Base-by-base conservation (phyloP, 441 rosid genomes). In the Geranium incanum region DNA sequence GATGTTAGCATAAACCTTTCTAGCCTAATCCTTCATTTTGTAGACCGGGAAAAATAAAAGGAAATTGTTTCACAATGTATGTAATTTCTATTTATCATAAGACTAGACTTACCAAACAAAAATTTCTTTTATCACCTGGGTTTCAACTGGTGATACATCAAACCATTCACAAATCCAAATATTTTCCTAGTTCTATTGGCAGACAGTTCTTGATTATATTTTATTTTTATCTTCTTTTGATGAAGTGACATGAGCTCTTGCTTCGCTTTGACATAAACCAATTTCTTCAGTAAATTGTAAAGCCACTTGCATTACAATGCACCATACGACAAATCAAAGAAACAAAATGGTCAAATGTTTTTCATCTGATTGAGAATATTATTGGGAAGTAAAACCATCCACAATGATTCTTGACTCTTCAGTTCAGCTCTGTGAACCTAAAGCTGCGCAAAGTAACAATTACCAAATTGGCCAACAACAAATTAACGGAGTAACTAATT, bases 111-210 rank as follows among this genome's bases (percentile, higher is more conserved):
- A 65, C 41, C 68, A 3, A 1, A 33, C 12, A 36, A 21, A 64
- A 28, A 4, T 36, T 5, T 63, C 63, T 19, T 13, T 52, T 6
- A 16, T 19, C 21, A 16, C 23, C 23, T 15, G 36, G 65, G 65
- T 60, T 60, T 60, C 64, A 59, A 16, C 23, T 59, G 65, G 57
- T 60, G 36, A 68, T 73, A 41, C 69, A 73, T 23, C 55, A 37
- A 16, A 72, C 15, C 9, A 67, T 37, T 36, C n/a, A 72, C 37
- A 38, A 37, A 3, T 33, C 33, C 6, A 45, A 33, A 12, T 21
- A 3, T 11, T 36, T 18, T 21, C 9, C 65, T 60, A 12, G 9
- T 60, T 60, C 65, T 60, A 60, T 8, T 19, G 28, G 66, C 37
- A 8, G 36, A 9, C 66, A 23, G 28, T 21, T 62, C 37, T 62